Base-by-base conservation (phyloP, 2,329 filamentous ascomycete genomes). In the Xylariaceae sp. region DNA sequence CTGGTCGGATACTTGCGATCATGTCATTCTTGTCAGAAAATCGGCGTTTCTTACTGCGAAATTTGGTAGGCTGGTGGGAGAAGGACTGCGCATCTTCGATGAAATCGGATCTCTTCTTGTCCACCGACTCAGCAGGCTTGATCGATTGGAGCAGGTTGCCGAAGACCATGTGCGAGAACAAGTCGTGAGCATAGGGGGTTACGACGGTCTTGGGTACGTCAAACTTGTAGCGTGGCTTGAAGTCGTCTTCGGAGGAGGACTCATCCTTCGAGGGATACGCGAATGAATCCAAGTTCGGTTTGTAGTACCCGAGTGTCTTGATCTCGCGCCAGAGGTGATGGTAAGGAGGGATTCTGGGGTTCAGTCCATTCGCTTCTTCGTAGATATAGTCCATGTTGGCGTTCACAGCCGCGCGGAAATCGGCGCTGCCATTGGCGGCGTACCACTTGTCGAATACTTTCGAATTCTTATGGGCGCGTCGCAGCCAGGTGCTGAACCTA, bases 111-210 rank as follows among this genome's bases (percentile, higher is more conserved):
- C 71, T 73, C 1, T 74, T 68, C 1, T 51, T 55, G n/a, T 72
- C 59, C 0, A 73, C 66, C 2, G 64, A 45, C 3, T 59, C 37
- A 45, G 68, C 71, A 1, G 73, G 65, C 0, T 73, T 63, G 0
- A 75, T 65, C 0, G 65, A 61, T 56, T 78, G 73, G 4, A 90
- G 74, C 2, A 80, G 73, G 1, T 76, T 69, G 0, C 77, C 82
- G 65, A 87, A 88, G 3, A 80, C 80, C 70, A 90, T 80, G 17
- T 86, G 74, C 2, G 77, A 75, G 63, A 94, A 94, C 57, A 82
- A 82, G 2, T 82, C 68, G 61, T 84, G 80, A 0, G 88, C 82
- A 58, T 88, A 89, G 0, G 86, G 83, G 0, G 90, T 93, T 0
- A 92, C 87, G 0, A 89, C 73, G 0, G 90, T 93, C 2, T 70